Conservation (phyloP, 805 yeast genomes). For the Sugiyamaella americana region DNA sequence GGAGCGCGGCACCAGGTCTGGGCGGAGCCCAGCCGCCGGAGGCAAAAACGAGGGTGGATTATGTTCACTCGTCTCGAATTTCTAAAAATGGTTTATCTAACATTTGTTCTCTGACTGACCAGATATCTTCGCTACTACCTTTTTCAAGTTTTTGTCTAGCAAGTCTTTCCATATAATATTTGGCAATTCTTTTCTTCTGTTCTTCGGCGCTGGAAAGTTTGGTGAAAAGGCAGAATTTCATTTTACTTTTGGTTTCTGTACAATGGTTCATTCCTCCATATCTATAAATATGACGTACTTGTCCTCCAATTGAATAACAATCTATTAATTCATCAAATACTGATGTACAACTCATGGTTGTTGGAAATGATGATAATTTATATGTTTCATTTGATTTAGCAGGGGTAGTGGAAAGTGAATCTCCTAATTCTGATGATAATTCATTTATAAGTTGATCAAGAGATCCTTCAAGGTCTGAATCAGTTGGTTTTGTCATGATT, state of each 20-base stretch:
- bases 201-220: slow-evolving; percentile 50
- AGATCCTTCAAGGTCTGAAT: neutral
- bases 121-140: slow-evolving; percentile 81
- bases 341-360: slow-evolving; percentile 65
- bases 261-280: slow-evolving; percentile 76
- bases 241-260: slow-evolving; percentile 59
- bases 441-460: neutral
- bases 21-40: too few relatives aligned
- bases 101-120: slow-evolving; percentile 48
- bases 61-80: neutral
- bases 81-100: slow-evolving; percentile 32
- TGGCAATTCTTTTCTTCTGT: slow-evolving; percentile 48
- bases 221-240: slow-evolving; percentile 72
- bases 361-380: slow-evolving; percentile 27
- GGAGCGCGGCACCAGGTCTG: neutral
- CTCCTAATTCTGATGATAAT: neutral
- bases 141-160: slow-evolving; percentile 49
- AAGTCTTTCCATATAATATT: slow-evolving; percentile 60
- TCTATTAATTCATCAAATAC: slow-evolving; percentile 81
- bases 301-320: slow-evolving; percentile 90
- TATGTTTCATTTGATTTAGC: neutral
- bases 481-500: too few relatives aligned
- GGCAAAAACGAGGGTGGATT: neutral
- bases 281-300: slow-evolving; percentile 73
- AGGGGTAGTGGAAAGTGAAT: slow-evolving; percentile 3